A percentile compares a stretch with the other conserved stretches of the same genome.
Evolutionary conservation across 1,139 yeast species (phyloP).

Genomic region (Diutina neorugosa): DNA sequence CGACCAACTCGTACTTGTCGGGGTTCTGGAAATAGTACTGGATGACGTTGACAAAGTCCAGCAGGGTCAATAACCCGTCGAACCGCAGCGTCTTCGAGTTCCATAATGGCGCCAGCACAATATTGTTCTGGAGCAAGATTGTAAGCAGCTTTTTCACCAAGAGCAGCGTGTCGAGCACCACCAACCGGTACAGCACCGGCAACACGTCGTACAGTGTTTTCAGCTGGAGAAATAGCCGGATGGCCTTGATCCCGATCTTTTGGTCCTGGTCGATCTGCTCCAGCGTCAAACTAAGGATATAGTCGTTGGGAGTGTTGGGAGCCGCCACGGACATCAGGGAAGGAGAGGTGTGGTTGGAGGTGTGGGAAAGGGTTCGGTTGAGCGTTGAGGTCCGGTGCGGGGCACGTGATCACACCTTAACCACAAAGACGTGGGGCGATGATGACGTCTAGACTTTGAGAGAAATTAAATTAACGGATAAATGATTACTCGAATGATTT

Average conservation of each 20-base stretch:
- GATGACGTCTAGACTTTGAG: no score
- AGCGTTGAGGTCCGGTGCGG: not conserved
- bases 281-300: conserved; percentile 27
- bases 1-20: conserved; percentile 82
- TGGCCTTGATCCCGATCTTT: conserved; percentile 59
- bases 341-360: not conserved
- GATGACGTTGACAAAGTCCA: conserved; percentile 89
- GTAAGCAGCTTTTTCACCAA: conserved; percentile 85
- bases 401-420: no score
- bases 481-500: no score
- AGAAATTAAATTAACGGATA: no score
- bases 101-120: conserved; percentile 97
- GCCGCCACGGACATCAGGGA: conserved; percentile 1
- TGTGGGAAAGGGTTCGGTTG: not conserved
- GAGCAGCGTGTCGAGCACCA: conserved; percentile 86
- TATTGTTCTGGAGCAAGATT: conserved; percentile 81
- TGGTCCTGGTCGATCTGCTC: conserved; percentile 48
- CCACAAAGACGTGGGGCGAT: no score
- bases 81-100: conserved; percentile 78
- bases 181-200: conserved; percentile 87
- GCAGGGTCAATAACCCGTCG: conserved; percentile 87
- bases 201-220: conserved; percentile 94
- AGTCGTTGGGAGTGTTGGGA: conserved; percentile 17
- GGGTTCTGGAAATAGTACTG: conserved; percentile 91
- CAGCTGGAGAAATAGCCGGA: conserved; percentile 71